Evolutionary conservation across 2,329 filamentous ascomycete species (phyloP).

Genomic region (Talaromyces sp.): DNA sequence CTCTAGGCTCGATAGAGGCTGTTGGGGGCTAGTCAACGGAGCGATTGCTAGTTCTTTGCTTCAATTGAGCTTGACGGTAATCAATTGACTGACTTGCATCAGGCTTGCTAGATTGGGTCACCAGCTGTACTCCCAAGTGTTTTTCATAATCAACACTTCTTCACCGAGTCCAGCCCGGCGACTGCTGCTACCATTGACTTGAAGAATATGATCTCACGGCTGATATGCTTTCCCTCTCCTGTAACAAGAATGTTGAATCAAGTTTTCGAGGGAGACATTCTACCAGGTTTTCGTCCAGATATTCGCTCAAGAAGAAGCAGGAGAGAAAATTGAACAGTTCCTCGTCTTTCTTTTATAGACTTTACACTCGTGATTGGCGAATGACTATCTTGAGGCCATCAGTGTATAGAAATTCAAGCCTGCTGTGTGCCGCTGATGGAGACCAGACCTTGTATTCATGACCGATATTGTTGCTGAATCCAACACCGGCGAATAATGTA

Average conservation of each 20-base stretch:
- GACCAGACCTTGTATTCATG: neutral
- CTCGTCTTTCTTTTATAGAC: neutral
- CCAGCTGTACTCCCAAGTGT: too few relatives aligned
- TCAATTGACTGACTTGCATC: too few relatives aligned
- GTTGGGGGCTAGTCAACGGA: too few relatives aligned
- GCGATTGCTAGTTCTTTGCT: too few relatives aligned
- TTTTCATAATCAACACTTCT: too few relatives aligned
- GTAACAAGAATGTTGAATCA: neutral
- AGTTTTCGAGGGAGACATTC: neutral
- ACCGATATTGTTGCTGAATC: neutral
- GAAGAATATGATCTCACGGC: too few relatives aligned
- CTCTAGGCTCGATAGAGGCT: too few relatives aligned
- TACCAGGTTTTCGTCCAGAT: neutral
- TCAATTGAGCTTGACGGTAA: too few relatives aligned
- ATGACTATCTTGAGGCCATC: neutral
- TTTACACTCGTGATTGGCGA: neutral
- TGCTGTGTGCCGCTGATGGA: slow-evolving; percentile 1
- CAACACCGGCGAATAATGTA: neutral
- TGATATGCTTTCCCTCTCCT: neutral
- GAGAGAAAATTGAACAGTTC: neutral
- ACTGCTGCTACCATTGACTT: too few relatives aligned
- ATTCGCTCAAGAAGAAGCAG: neutral
- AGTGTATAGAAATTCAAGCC: slow-evolving; percentile 5
- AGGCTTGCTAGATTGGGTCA: too few relatives aligned
- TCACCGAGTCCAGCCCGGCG: too few relatives aligned